Evolutionary conservation across 257 asterid genomes (phyloP).

Genomic region (Lantana camara): DNA sequence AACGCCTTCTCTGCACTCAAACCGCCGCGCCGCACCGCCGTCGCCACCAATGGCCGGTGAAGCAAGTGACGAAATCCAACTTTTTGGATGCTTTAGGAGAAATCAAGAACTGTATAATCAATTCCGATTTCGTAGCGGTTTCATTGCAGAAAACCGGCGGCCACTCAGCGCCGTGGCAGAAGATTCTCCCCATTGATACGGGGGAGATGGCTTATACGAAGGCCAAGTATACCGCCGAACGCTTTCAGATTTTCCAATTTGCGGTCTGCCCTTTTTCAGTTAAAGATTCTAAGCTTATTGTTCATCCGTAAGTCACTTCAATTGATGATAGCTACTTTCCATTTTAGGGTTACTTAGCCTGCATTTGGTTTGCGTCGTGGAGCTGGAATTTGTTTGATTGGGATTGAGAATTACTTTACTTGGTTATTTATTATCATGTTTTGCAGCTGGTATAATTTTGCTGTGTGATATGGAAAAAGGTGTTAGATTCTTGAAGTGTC

Average conservation of each 20-base stretch:
- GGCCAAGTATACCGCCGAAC: constrained; percentile 68
- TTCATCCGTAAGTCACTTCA: constrained; percentile 66
- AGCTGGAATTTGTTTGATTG: background rate
- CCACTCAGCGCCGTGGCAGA: constrained; percentile 82
- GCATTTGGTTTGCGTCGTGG: background rate
- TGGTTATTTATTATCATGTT: background rate
- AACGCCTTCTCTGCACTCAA: constrained; percentile 58
- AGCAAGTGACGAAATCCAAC: constrained; percentile 72
- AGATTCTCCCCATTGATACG: constrained; percentile 69
- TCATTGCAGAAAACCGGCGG: constrained; percentile 81
- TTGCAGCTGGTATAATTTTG: background rate
- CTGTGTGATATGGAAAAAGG: background rate
- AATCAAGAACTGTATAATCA: constrained; percentile 40
- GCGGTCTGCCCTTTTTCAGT: constrained; percentile 87
- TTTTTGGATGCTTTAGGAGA: constrained; percentile 59
- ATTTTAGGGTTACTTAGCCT: constrained; percentile 12
- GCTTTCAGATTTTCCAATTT: constrained; percentile 82
- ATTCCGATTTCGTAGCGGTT: constrained; percentile 62
- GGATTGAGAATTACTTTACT: constrained; percentile 4
- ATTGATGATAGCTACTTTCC: constrained; percentile 1
- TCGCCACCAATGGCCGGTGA: constrained; percentile 48
- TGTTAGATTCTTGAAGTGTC: constrained; percentile 14
- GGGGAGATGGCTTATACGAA: constrained; percentile 68
- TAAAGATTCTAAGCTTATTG: constrained; percentile 61
- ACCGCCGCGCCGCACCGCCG: constrained; percentile 33